Conservation (phyloP, 179 eudicot genomes). For the Pouteria campechiana region DNA sequence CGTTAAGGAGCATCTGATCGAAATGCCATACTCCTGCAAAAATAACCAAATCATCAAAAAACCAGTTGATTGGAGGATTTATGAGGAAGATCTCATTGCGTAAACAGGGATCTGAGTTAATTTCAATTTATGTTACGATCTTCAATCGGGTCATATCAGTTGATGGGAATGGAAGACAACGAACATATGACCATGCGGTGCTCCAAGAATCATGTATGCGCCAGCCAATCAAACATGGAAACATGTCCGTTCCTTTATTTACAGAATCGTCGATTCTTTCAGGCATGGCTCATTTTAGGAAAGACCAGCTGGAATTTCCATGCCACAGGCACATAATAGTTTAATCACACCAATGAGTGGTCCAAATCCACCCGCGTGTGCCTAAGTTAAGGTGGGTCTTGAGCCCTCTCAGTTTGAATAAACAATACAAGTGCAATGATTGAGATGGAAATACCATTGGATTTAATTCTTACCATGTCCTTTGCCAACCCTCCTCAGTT, state of each 20-base stretch:
- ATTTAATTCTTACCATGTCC: constrained; percentile 57
- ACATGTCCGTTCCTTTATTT: no score
- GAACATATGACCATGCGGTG: neutral
- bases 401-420: neutral
- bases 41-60: neutral
- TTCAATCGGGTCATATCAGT: no score
- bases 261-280: no score
- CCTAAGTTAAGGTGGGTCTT: no score
- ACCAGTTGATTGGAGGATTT: neutral
- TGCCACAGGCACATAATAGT: neutral
- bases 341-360: no score
- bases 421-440: no score
- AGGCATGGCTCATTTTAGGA: no score
- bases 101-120: neutral
- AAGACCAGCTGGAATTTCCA: neutral
- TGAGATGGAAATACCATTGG: neutral
- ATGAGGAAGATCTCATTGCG: neutral
- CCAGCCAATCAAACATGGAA: no score
- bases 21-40: constrained; percentile 68
- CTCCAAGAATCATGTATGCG: neutral
- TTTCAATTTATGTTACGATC: no score
- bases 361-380: no score
- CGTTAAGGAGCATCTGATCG: constrained; percentile 48
- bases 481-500: constrained; percentile 81
- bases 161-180: neutral